phyloP scores from a whole-genome alignment of 306 rosid genomes.

The Lathyrus oleraceus region DNA sequence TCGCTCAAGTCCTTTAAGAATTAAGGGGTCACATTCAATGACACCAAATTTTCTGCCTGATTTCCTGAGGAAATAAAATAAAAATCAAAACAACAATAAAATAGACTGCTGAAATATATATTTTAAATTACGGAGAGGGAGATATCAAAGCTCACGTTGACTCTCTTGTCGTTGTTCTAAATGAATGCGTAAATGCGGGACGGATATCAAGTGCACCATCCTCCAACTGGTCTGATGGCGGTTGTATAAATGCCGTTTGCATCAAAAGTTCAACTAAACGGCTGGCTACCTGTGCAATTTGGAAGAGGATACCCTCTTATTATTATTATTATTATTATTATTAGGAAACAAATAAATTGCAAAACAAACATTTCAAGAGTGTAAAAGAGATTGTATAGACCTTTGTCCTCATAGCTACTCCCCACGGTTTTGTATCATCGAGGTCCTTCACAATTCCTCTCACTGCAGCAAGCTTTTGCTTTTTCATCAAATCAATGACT shows the following conservation, averaged over 20 bases:
- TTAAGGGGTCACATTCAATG: constrained; percentile 78
- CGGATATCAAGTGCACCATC: constrained; percentile 78
- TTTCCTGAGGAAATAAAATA: constrained; percentile 47
- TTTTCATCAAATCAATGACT: constrained; percentile 75
- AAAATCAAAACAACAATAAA: constrained; percentile 24
- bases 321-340: constrained; percentile 2
- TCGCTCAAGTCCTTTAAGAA: constrained; percentile 80
- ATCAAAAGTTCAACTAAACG: constrained; percentile 76
- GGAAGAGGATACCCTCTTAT: not conserved
- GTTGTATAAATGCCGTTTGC: constrained; percentile 88
- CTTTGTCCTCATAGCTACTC: constrained; percentile 64
- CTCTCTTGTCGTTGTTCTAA: constrained; percentile 45
- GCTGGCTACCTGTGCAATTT: constrained; percentile 75
- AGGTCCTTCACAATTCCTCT: constrained; percentile 53
- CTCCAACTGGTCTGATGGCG: constrained; percentile 62
- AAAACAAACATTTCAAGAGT: constrained; percentile 25
- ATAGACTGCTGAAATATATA: constrained; percentile 25
- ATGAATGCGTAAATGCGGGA: constrained; percentile 84
- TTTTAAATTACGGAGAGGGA: constrained; percentile 28
- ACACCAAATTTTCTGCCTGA: constrained; percentile 64
- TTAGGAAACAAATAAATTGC: constrained; percentile 30
- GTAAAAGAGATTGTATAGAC: constrained; percentile 44
- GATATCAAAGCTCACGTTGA: constrained; percentile 52
- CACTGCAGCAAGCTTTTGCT: constrained; percentile 64
- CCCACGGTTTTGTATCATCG: constrained; percentile 73